Conservation (phyloP, 345 rosid species). For the Pistacia integerrima region DNA sequence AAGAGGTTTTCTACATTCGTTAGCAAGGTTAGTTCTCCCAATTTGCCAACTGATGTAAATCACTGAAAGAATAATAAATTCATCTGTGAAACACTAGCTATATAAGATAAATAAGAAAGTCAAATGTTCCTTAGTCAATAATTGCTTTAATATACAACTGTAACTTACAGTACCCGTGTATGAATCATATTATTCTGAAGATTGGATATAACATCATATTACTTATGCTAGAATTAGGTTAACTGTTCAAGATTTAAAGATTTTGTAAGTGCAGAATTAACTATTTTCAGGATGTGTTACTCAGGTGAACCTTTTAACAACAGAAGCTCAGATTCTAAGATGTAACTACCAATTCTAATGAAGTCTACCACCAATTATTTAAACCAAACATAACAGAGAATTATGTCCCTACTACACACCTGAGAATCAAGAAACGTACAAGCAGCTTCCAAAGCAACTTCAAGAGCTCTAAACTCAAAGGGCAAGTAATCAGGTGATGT, state of each 20-base stretch:
- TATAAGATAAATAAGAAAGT: not conserved
- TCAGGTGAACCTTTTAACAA: not conserved
- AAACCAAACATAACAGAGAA: constrained; percentile 12
- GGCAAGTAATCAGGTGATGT: constrained; percentile 95
- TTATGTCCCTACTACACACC: constrained; percentile 47
- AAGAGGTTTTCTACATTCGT: not conserved
- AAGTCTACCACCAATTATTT: constrained; percentile 12
- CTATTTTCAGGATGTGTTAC: not conserved
- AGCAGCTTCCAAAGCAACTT: constrained; percentile 94
- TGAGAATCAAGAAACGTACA: constrained; percentile 98
- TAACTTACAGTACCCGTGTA: not conserved
- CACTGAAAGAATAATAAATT: constrained; percentile 8
- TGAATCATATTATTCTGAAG: not conserved
- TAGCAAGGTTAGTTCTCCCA: not conserved
- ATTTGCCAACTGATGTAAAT: not conserved
- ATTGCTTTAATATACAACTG: constrained; percentile 1
- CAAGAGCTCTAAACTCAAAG: constrained; percentile 95
- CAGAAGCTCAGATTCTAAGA: not conserved
- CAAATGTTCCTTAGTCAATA: not conserved
- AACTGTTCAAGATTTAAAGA: not conserved
- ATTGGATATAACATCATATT: not conserved
- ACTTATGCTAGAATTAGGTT: not conserved
- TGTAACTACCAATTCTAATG: not conserved
- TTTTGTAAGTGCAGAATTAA: not conserved
- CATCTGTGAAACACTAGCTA: not conserved